These are phyloP conservation scores for Phanerochaete carnosa DNA, from an alignment of 768 basidiomycete genomes.

Conservation along the genomic window DNA sequence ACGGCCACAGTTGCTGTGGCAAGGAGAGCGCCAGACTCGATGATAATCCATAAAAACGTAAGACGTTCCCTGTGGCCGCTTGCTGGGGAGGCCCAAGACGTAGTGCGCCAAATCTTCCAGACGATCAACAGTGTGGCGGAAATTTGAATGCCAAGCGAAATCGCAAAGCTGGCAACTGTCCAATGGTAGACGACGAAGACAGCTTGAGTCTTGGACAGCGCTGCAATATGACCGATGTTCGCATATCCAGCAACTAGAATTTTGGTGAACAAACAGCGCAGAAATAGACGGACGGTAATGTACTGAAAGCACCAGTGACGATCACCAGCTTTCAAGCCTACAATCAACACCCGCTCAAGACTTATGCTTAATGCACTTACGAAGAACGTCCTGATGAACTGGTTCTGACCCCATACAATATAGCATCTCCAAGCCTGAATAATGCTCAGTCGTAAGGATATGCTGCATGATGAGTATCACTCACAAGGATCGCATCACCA, in stretches of 20 bases:
- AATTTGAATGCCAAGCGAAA: not conserved
- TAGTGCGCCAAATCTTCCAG: not conserved
- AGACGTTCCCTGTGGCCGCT: not conserved
- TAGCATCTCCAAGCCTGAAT: conserved; percentile 1
- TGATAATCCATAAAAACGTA: not conserved
- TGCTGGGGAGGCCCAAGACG: too few species aligned
- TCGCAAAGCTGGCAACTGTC: not conserved
- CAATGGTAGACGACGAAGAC: not conserved
- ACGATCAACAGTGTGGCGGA: not conserved
- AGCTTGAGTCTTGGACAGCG: not conserved
- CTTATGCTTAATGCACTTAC: not conserved
- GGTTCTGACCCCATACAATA: not conserved
- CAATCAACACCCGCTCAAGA: too few species aligned
- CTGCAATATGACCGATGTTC: not conserved
- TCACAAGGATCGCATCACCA: not conserved
- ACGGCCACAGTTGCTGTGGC: not conserved
- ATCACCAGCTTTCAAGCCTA: not conserved
- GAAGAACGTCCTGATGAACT: not conserved
- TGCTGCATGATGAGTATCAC: not conserved
- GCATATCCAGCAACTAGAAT: not conserved
- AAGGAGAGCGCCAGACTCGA: conserved; percentile 1
- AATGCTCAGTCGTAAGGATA: not conserved
- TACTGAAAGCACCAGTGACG: not conserved
- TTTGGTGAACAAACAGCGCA: not conserved
- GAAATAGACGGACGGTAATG: not conserved